Conservation (phyloP, 345 rosid species). For the Streptanthus diversifolius region DNA sequence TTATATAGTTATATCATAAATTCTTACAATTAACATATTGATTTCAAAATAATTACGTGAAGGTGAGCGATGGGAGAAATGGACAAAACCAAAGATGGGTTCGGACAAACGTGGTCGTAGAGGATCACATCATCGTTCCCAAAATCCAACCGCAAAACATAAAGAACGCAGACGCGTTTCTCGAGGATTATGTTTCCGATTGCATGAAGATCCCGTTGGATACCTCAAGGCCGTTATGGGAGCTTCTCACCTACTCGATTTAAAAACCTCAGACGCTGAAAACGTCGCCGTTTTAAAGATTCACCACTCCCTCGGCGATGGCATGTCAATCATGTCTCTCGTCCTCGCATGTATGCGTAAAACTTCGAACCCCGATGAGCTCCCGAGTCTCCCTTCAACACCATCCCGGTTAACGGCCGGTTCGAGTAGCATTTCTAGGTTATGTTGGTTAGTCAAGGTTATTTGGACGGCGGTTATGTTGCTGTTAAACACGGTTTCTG, state of each 20-base stretch:
- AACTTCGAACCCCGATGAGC: constrained; percentile 50
- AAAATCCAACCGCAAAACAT: constrained; percentile 30
- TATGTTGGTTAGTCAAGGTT: constrained; percentile 38
- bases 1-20: not conserved
- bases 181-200: constrained; percentile 61
- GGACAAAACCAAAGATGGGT: constrained; percentile 52
- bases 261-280: constrained; percentile 62
- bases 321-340: constrained; percentile 56
- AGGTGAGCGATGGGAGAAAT: constrained; percentile 39
- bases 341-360: constrained; percentile 54
- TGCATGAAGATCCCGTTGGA: constrained; percentile 52
- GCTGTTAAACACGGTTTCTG: constrained; percentile 51
- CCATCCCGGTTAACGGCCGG: not conserved
- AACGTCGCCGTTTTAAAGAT: constrained; percentile 39
- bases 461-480: constrained; percentile 41
- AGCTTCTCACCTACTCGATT: constrained; percentile 68
- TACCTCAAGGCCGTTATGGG: constrained; percentile 70
- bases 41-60: not conserved
- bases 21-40: not conserved
- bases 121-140: constrained; percentile 53
- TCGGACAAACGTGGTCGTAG: constrained; percentile 45
- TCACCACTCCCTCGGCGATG: constrained; percentile 63
- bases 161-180: constrained; percentile 47
- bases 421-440: constrained; percentile 14
- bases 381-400: constrained; percentile 48